Percentiles rank a stretch among this genome's conserved stretches.
phyloP scores from a whole-genome alignment of 768 basidiomycete genomes.

The Boletus coccyginus region DNA sequence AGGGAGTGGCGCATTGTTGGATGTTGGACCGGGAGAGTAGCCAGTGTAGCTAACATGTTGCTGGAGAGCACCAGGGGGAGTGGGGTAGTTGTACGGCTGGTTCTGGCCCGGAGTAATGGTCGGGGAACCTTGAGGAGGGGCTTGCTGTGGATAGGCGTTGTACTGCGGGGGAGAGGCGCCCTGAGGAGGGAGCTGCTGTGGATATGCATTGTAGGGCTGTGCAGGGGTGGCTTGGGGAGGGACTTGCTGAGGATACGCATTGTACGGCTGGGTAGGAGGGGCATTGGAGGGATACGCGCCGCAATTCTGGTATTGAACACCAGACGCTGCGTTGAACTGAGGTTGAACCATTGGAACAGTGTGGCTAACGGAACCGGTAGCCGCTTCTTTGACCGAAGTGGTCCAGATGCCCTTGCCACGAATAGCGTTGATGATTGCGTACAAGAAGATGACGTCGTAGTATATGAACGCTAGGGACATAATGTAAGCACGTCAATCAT shows the following conservation, averaged over 20 bases:
- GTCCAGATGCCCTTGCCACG: conserved; percentile 26
- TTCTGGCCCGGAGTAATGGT: not conserved
- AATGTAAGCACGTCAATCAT: not conserved
- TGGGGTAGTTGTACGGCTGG: conserved; percentile 4
- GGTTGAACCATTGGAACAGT: conserved; percentile 7
- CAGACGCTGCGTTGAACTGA: conserved; percentile 5
- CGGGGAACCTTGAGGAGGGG: not conserved
- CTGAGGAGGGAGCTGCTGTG: conserved; percentile 6
- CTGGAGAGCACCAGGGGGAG: not conserved
- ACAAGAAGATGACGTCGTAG: conserved; percentile 19
- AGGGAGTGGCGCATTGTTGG: conserved; percentile 1
- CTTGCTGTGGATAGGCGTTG: not conserved
- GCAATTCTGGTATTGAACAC: conserved; percentile 4
- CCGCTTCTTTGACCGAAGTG: conserved; percentile 20
- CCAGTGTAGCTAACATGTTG: conserved; percentile 1
- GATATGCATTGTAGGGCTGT: conserved; percentile 10
- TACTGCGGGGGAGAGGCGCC: not conserved
- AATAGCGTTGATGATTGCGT: conserved; percentile 21
- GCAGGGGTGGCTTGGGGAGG: not conserved
- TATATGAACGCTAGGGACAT: conserved; percentile 23
- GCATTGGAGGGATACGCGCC: not conserved
- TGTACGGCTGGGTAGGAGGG: not conserved
- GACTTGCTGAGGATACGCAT: conserved; percentile 4
- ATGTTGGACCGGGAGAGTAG: conserved; percentile 7
- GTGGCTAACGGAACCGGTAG: not conserved